A percentile compares a stretch with the other conserved stretches of the same genome.
These are phyloP conservation scores for Phaeosphaeriaceae sp. DNA, from an alignment of 2,329 filamentous ascomycete species.

Conservation along the genomic window DNA sequence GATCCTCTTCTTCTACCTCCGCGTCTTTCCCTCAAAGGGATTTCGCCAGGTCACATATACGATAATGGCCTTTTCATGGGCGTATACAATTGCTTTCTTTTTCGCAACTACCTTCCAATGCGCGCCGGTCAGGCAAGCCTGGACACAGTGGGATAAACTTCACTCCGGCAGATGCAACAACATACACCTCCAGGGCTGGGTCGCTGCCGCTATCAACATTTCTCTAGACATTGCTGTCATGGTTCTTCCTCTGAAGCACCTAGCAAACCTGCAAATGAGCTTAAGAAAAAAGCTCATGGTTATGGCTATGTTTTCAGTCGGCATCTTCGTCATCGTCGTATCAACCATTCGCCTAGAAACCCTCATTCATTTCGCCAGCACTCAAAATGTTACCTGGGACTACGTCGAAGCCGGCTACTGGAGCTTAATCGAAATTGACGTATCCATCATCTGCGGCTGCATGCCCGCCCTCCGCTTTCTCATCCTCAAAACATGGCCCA, in stretches of 20 bases:
- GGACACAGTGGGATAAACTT: conserved; percentile 46
- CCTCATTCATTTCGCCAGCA: conserved; percentile 51
- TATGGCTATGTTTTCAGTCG: conserved; percentile 47
- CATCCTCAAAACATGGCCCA: conserved; percentile 21
- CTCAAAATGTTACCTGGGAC: conserved; percentile 49
- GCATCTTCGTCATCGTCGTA: conserved; percentile 50
- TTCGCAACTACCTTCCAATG: conserved; percentile 60
- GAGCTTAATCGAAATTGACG: conserved; percentile 47
- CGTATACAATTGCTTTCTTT: conserved; percentile 52
- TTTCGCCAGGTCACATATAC: conserved; percentile 34
- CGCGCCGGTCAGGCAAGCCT: conserved; percentile 56
- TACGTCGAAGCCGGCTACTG: conserved; percentile 50
- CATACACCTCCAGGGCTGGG: conserved; percentile 41
- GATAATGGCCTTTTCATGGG: conserved; percentile 32
- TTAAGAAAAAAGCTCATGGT: conserved; percentile 44
- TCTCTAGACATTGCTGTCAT: conserved; percentile 34
- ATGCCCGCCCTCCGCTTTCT: conserved; percentile 43
- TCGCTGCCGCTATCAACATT: conserved; percentile 43
- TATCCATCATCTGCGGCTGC: conserved; percentile 49
- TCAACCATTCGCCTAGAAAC: conserved; percentile 51
- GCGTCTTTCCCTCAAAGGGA: conserved; percentile 38
- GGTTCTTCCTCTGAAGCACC: conserved; percentile 39
- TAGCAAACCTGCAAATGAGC: conserved; percentile 38
- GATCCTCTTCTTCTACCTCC: conserved; percentile 43
- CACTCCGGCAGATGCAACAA: conserved; percentile 40